Evolutionary conservation across 2,329 filamentous ascomycete species (phyloP).

Genomic region (Colletotrichum higginsianum): DNA sequence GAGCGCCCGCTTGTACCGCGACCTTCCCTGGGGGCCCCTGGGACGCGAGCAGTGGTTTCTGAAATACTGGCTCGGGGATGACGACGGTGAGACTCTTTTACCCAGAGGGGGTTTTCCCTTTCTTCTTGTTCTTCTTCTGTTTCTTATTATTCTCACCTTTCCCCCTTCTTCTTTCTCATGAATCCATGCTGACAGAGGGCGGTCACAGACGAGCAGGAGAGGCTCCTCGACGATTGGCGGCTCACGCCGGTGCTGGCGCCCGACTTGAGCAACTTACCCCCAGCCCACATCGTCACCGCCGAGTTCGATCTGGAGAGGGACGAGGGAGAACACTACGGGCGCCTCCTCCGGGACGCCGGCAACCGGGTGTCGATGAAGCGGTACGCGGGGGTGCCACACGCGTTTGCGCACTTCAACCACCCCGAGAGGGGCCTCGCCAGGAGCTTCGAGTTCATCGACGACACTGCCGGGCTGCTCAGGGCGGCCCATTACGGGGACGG

Average conservation of each 20-base stretch:
- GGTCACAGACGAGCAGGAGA: conserved; percentile 19
- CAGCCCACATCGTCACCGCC: conserved; percentile 52
- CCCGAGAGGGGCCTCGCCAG: conserved; percentile 46
- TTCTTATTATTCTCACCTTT: background rate
- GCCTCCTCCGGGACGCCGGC: conserved; percentile 45
- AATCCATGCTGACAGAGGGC: background rate
- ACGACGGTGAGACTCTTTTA: conserved; percentile 41
- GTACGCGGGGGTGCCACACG: conserved; percentile 49
- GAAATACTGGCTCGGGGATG: conserved; percentile 50
- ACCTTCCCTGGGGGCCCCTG: conserved; percentile 49
- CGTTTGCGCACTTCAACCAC: conserved; percentile 51
- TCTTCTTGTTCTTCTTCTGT: no score
- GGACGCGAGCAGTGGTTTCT: conserved; percentile 52
- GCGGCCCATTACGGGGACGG: background rate
- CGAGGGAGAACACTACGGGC: conserved; percentile 50
- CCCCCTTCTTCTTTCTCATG: conserved; percentile 2
- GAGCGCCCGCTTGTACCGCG: conserved; percentile 46
- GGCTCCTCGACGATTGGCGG: conserved; percentile 14
- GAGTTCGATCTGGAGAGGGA: conserved; percentile 55
- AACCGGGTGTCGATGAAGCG: conserved; percentile 48
- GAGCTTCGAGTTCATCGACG: conserved; percentile 49
- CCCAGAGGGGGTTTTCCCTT: no score
- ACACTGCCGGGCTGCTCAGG: conserved; percentile 40
- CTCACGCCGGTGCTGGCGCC: conserved; percentile 46
- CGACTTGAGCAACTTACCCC: conserved; percentile 47